These are phyloP conservation scores for Ceratocystis harringtonii DNA, from an alignment of 2,329 filamentous ascomycete genomes.

Conservation along the genomic window DNA sequence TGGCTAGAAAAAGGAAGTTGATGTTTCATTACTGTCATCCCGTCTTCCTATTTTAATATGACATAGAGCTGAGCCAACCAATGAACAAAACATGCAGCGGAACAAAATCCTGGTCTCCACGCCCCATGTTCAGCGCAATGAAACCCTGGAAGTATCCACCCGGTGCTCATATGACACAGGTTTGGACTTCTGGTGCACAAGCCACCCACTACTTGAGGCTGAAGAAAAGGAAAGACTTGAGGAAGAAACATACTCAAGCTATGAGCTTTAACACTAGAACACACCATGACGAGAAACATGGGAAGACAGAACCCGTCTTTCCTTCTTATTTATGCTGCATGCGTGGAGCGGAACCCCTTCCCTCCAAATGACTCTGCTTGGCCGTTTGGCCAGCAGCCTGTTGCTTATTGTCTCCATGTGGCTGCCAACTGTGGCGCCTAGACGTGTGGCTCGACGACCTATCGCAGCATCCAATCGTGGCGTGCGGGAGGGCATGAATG, in stretches of 20 bases:
- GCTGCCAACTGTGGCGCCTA: no score
- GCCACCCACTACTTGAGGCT: background rate
- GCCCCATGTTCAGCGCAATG: background rate
- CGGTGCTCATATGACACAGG: background rate
- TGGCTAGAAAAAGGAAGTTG: background rate
- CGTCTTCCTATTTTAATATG: background rate
- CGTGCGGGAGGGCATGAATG: background rate
- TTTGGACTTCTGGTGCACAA: background rate
- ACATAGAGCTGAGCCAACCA: background rate
- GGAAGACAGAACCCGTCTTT: no score
- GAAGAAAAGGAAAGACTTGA: background rate
- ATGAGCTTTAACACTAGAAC: background rate
- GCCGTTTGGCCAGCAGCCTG: no score
- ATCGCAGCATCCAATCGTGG: background rate
- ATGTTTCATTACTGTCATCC: background rate
- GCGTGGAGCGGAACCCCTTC: no score
- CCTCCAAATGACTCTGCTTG: no score
- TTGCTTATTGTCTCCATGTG: no score
- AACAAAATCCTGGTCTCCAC: background rate
- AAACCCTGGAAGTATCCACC: background rate
- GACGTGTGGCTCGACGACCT: background rate
- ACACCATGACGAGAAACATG: background rate
- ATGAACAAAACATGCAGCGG: background rate
- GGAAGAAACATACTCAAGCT: background rate
- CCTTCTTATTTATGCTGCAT: no score